Evolutionary conservation across 805 yeast species (phyloP), one percentile per base, ranked within the genome.

Genomic region (Teunomyces aglyptinius): DNA sequence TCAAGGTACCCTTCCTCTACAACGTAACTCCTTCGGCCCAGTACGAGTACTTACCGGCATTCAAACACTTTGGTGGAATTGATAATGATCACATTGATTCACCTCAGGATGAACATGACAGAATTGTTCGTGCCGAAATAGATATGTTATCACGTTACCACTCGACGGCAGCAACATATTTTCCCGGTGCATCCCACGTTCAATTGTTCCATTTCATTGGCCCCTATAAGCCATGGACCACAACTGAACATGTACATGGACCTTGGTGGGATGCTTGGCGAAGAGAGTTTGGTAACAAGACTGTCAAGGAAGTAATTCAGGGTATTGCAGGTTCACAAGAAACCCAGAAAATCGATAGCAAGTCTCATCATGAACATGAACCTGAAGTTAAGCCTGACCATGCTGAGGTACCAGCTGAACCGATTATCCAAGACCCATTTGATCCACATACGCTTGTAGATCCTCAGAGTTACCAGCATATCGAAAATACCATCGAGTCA

Each of bases 31-130:
- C 80, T 29, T 73, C 74, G 18, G 63, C 77, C 6, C 73, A 76
- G 41, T 88, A 88, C 59, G 85, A 88, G 65, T 86, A 83, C 64
- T 68, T 74, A 16, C 94, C 95, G 0, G 94, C 95, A 0, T 81
- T 70, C 58, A 65, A 64, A 33, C 76, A 78, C 58, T 88, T 83
- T 59, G 15, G 50, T 48, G 32, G 27, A 13, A 19, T 24, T 13
- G 22, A 18, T 15, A 36, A 28, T 16, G 28, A 28, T 15, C 18
- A 8, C 6, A 28, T 2, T 2, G 43, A 24, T 19, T n/a, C 26
- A 4, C n/a, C 35, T 8, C 27, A 15, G 16, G 48, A 22, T n/a
- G 39, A 38, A 5, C 19, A 47, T 41, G 50, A 31, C 19, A 13
- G 8, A 10, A 16, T 24, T 34, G 19, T 13, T 28, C 20, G 45